Conservation (phyloP, 2,329 filamentous ascomycete species). For the Albifimbria verrucaria region DNA sequence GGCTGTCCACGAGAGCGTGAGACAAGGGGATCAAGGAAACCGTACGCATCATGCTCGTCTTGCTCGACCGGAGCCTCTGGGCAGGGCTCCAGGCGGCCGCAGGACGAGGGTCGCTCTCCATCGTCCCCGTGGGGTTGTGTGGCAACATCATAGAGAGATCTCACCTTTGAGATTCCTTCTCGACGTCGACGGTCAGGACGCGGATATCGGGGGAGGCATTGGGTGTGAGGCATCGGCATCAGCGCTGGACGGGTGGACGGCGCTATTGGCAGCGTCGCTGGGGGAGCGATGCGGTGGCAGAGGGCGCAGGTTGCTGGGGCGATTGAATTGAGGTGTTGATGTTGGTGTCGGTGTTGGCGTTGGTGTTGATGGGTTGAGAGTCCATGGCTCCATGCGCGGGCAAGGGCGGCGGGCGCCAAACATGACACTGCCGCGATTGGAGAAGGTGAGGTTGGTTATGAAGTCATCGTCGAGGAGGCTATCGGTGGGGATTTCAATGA, state of each 20-base stretch:
- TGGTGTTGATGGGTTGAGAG: conserved; percentile 4
- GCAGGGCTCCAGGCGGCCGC: conserved; percentile 46
- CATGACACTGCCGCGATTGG: conserved; percentile 62
- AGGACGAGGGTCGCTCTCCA: conserved; percentile 44
- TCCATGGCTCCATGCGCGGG: conserved; percentile 17
- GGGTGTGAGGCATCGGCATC: too few species aligned
- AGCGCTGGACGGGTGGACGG: too few species aligned
- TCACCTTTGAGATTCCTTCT: conserved; percentile 65
- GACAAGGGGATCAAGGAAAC: conserved; percentile 40
- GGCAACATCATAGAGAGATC: conserved; percentile 60
- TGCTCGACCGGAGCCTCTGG: conserved; percentile 50
- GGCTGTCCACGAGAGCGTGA: conserved; percentile 15
- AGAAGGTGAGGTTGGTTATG: conserved; percentile 55
- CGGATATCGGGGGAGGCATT: conserved; percentile 41
- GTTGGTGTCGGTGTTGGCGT: conserved; percentile 10
- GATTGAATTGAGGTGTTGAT: conserved; percentile 4
- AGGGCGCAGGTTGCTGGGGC: neutral
- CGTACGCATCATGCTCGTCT: conserved; percentile 54
- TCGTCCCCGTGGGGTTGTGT: conserved; percentile 52
- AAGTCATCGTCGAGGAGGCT: conserved; percentile 57
- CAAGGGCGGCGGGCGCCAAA: conserved; percentile 44
- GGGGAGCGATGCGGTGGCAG: neutral
- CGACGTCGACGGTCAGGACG: conserved; percentile 51
- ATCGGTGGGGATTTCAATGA: conserved; percentile 54
- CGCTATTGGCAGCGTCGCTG: neutral